Percentiles rank a stretch among this genome's conserved stretches.
Evolutionary conservation across 495 filamentous ascomycete genomes (phyloP).

Genomic region (Xeromyces bisporus): DNA sequence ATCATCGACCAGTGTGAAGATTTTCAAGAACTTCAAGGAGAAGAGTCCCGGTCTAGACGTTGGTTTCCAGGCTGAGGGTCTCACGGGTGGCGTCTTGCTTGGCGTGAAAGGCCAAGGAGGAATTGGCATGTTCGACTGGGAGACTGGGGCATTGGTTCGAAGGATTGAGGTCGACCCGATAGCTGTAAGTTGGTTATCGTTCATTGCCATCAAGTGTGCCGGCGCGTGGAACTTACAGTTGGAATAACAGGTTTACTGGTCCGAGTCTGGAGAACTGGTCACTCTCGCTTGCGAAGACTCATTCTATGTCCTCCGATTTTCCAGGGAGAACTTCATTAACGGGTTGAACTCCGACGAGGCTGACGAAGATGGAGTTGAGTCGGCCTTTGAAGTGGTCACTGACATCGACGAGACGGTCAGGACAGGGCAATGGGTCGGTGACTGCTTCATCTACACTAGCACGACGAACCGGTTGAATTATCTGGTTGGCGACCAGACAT

Average conservation of each 20-base stretch:
- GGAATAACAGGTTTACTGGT: constrained; percentile 86
- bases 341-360: constrained; percentile 65
- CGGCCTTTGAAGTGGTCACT: constrained; percentile 89
- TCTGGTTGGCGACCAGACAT: constrained; percentile 92
- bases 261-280: constrained; percentile 85
- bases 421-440: constrained; percentile 95
- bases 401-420: constrained; percentile 87
- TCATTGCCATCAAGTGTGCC: too few relatives aligned
- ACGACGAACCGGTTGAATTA: constrained; percentile 94
- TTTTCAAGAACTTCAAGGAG: constrained; percentile 96
- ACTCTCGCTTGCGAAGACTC: constrained; percentile 87
- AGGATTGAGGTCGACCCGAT: constrained; percentile 92
- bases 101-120: constrained; percentile 90
- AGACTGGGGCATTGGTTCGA: constrained; percentile 70
- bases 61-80: constrained; percentile 85
- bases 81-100: constrained; percentile 78
- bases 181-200: constrained; percentile 44
- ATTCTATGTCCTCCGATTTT: constrained; percentile 87
- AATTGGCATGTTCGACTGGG: constrained; percentile 94
- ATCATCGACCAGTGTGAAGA: constrained; percentile 80
- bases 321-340: constrained; percentile 67
- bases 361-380: constrained; percentile 92
- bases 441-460: constrained; percentile 98
- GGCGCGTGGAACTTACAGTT: constrained; percentile 3
- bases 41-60: constrained; percentile 79